These are phyloP conservation scores for Colletotrichum horii DNA, from an alignment of 2,329 filamentous ascomycete genomes.

Conservation along the genomic window DNA sequence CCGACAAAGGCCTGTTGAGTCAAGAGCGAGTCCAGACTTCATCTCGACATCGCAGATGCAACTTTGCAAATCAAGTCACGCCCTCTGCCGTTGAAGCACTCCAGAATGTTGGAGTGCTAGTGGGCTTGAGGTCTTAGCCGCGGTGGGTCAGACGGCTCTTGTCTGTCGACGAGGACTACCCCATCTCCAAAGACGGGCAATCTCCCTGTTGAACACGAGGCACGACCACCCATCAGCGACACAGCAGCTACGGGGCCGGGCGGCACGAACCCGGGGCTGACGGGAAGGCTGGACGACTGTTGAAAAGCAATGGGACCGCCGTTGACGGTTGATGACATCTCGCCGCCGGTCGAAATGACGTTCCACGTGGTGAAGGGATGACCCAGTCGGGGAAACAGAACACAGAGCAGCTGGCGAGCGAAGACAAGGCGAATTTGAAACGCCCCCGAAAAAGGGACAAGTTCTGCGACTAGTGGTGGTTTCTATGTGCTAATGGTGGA, in stretches of 20 bases:
- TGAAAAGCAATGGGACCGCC: not conserved
- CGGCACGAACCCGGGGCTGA: conserved; percentile 7
- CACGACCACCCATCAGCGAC: not conserved
- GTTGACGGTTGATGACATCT: not conserved
- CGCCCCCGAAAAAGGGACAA: not conserved
- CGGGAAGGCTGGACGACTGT: not conserved
- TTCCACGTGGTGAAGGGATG: conserved; percentile 3
- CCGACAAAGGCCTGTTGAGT: conserved; percentile 1
- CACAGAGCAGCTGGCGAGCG: not conserved
- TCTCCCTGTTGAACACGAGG: not conserved
- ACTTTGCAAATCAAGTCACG: not conserved
- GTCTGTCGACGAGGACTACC: not conserved
- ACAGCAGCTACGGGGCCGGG: conserved; percentile 14
- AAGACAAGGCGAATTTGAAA: not conserved
- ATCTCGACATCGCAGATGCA: not conserved
- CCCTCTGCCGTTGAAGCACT: not conserved
- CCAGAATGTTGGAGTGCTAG: not conserved
- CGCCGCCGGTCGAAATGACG: not conserved
- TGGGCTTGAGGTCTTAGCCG: not conserved
- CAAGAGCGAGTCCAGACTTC: not conserved
- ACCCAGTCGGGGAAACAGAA: not conserved
- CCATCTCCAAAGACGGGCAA: not conserved
- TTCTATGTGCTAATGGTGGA: not conserved
- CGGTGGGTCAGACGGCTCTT: not conserved
- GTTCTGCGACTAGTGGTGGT: not conserved